phyloP scores from a whole-genome alignment of 257 asterid genomes.

The Plantago ovata region DNA sequence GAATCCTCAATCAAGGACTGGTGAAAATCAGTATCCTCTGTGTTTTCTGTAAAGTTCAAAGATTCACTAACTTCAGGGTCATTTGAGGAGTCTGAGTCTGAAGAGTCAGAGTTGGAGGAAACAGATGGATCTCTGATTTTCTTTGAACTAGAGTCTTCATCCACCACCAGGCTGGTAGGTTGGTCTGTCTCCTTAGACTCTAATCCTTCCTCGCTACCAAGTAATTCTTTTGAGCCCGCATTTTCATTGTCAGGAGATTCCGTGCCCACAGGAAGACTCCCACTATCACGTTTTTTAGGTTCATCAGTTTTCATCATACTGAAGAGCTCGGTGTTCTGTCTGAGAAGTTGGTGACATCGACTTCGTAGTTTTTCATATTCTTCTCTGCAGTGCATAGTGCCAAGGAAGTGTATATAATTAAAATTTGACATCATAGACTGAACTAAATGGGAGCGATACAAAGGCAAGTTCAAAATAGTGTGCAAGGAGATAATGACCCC shows the following conservation, averaged over 20 bases:
- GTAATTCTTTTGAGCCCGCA: slow-evolving; percentile 69
- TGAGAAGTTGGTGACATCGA: slow-evolving; percentile 52
- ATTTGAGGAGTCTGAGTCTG: slow-evolving; percentile 70
- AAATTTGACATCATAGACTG: slow-evolving; percentile 20
- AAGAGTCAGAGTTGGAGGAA: slow-evolving; percentile 54
- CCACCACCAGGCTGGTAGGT: slow-evolving; percentile 28
- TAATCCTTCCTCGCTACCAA: slow-evolving; percentile 64
- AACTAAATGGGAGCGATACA: slow-evolving; percentile 32
- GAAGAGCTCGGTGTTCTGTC: slow-evolving; percentile 28
- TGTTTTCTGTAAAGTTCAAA: slow-evolving; percentile 49
- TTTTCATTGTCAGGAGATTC: slow-evolving; percentile 64
- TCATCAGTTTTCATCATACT: slow-evolving; percentile 31
- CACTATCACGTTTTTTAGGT: slow-evolving; percentile 34
- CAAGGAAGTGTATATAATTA: slow-evolving; percentile 17
- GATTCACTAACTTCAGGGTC: slow-evolving; percentile 62
- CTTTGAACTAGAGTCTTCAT: slow-evolving; percentile 36
- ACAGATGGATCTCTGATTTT: slow-evolving; percentile 39
- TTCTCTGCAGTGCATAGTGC: slow-evolving; percentile 46
- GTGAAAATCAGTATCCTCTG: slow-evolving; percentile 38
- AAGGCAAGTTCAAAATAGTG: slow-evolving; percentile 53
- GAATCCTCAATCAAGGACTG: slow-evolving; percentile 25
- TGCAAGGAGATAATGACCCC: slow-evolving; percentile 11
- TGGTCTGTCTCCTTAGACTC: slow-evolving; percentile 34
- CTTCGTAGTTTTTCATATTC: slow-evolving; percentile 73
- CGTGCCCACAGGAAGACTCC: slow-evolving; percentile 35